Conservation (phyloP, 2,329 filamentous ascomycete genomes). For the Monilinia fructicola region DNA sequence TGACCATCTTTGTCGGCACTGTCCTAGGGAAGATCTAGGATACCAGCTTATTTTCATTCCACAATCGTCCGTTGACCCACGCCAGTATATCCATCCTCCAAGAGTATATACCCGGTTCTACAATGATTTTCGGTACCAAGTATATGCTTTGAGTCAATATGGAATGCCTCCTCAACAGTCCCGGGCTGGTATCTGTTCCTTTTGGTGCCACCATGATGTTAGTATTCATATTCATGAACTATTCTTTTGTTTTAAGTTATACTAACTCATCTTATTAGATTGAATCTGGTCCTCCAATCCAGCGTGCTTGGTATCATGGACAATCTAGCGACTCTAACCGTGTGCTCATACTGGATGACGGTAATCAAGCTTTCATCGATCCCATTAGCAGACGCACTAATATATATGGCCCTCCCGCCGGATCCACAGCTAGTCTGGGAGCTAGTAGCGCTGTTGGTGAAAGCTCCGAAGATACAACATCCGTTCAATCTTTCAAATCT, state of each 20-base stretch:
- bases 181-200: conserved; percentile 1
- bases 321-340: background rate
- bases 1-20: background rate
- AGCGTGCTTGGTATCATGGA: conserved; percentile 7
- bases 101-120: conserved; percentile 4
- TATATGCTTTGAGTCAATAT: background rate
- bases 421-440: background rate
- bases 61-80: too few species aligned
- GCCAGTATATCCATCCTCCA: too few species aligned
- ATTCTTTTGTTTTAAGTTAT: background rate
- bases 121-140: background rate
- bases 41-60: background rate
- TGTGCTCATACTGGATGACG: background rate
- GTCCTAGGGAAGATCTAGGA: background rate
- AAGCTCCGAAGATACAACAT: background rate
- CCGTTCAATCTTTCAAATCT: background rate
- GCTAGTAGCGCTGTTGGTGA: too few species aligned
- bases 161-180: conserved; percentile 12
- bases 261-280: background rate
- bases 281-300: background rate
- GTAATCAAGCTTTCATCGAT: background rate
- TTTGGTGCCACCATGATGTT: conserved; percentile 11
- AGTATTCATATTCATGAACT: background rate
- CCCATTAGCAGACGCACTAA: background rate
- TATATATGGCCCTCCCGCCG: background rate